A percentile compares a stretch with the other conserved stretches of the same genome.
These are phyloP conservation scores for Mycena pura DNA, from an alignment of 768 basidiomycete species.

Conservation along the genomic window DNA sequence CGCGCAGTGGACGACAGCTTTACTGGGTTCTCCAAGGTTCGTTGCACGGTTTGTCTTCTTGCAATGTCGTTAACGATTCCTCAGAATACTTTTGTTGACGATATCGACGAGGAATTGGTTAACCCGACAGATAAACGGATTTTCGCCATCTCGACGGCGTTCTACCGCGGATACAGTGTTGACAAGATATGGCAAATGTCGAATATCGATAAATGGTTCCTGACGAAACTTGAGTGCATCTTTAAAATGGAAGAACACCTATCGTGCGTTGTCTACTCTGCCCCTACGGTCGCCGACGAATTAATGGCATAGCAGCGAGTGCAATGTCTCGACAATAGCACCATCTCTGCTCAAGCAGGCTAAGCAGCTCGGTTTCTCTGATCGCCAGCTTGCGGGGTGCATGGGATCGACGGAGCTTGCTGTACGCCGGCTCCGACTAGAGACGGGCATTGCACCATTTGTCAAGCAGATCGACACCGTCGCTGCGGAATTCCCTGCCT, in stretches of 20 bases:
- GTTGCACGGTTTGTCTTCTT: not conserved
- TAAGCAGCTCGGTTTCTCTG: conserved; percentile 96
- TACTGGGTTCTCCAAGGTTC: conserved; percentile 85
- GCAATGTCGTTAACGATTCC: not conserved
- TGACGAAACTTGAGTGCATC: conserved; percentile 86
- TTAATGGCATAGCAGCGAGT: conserved; percentile 49
- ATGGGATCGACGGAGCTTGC: conserved; percentile 93
- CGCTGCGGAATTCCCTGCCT: conserved; percentile 97
- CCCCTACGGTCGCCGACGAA: not conserved
- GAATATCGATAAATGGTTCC: conserved; percentile 98
- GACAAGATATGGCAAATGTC: conserved; percentile 98
- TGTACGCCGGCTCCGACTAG: conserved; percentile 88
- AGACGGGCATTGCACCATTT: conserved; percentile 82
- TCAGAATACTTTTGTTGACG: conserved; percentile 85
- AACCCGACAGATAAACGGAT: conserved; percentile 98
- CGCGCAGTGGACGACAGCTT: conserved; percentile 96
- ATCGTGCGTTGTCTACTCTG: conserved; percentile 59
- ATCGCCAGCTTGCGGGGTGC: conserved; percentile 84
- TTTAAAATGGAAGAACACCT: conserved; percentile 80
- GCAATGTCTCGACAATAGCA: conserved; percentile 69
- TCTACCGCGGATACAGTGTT: conserved; percentile 91
- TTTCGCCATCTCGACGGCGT: conserved; percentile 94
- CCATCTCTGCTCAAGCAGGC: conserved; percentile 72
- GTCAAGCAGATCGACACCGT: conserved; percentile 99
- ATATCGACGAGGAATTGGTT: conserved; percentile 90